Evolutionary conservation across 73 alveolate species (phyloP), one percentile per base, ranked within the genome.

Genomic region (Effrenium voratum): DNA sequence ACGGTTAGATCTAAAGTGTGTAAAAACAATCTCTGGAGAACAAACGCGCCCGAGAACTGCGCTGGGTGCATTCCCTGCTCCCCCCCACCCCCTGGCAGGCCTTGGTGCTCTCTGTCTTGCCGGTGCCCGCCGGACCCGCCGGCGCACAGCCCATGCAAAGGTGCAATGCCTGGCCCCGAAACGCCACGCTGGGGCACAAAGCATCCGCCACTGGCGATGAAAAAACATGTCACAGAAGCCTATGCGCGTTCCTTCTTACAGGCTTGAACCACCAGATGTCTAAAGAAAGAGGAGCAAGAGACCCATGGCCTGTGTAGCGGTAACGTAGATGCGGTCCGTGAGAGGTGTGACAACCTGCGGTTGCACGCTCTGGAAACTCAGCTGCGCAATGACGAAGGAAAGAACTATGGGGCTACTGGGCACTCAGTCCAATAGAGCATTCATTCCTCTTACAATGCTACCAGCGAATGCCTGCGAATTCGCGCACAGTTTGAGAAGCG

Each of bases 121-220:
- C 99, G 16, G 99, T 99, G 28, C 99, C 99, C 19, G 99, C 99
- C 8, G 99, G 99, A 4, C 99, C 99, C 55, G 99, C 99, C 5
- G 99, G 99, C 30, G 99, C 99, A 43, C 99, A 99, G 90, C 99
- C 99, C 99, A 99, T 99, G 99, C 99, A 99, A 98, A 99, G 99
- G 97, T 99, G 99, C 82, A 99, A 99, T 52, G 99, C 99, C 98
- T 99, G 99, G 80, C n/a, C n/a, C 80, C n/a, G n/a, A n/a, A 68
- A 68, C 12, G 38, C 22, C 10, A 55, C 68, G 22, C 22, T 55
- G 30, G 30, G 22, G 10, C 68, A 55, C 68, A 10, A 55, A 60
- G 75, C 5, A 16, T 59, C 2, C 73, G 73, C 34, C 34, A 59
- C n/a, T n/a, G n/a, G 96, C 99, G n/a, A n/a, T n/a, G n/a, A n/a